Base-by-base conservation (phyloP, 148 eudicot genomes). In the Chenopodium formosanum region DNA sequence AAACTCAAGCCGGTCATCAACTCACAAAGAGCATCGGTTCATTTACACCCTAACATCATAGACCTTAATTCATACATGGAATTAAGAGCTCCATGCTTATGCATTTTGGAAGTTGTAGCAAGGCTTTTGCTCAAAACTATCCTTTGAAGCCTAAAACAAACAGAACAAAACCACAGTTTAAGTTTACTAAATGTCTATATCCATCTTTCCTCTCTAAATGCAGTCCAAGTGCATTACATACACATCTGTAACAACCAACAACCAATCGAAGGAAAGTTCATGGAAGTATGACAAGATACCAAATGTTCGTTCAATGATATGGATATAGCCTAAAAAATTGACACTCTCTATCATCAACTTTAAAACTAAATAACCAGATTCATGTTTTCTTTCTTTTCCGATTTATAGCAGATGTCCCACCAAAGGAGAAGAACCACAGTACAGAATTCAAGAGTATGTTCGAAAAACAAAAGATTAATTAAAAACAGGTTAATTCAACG, bases 281-380 rank as follows among this genome's bases (percentile, higher is more conserved):
- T 22, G 27, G 68, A 31, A 76, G 58, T 47, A 68, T 66, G 71
- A 19, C 68, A 67, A 16, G 62, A 50, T 70, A 22, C 16, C 29
- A 14, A 79, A 20, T 50, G 47, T 4, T 52, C 1, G 4, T 31
- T 67, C 11, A 25, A 27, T 22, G 65, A 81, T 47, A 27, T 64
- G 65, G 25, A 64, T 50, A 46, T 9, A 81, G 13, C 72, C 56
- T 40, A 62, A 22, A 31, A 34, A 52, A 63, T 72, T 29, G 62
- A 72, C 32, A 56, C 48, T 60, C 58, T 37, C 3, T 23, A 13
- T 47, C 17, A 37, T 37, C 56, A 46, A 65, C 52, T 16, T 23
- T 60, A 25, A 74, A 75, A 80, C 60, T 50, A 80, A 73, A 80
- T 44, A 70, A 74, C 48, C 66, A 37, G 46, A 60, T 73, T 80